These are phyloP conservation scores for Boechera retrofracta DNA, from an alignment of 345 rosid genomes.

Conservation along the genomic window DNA sequence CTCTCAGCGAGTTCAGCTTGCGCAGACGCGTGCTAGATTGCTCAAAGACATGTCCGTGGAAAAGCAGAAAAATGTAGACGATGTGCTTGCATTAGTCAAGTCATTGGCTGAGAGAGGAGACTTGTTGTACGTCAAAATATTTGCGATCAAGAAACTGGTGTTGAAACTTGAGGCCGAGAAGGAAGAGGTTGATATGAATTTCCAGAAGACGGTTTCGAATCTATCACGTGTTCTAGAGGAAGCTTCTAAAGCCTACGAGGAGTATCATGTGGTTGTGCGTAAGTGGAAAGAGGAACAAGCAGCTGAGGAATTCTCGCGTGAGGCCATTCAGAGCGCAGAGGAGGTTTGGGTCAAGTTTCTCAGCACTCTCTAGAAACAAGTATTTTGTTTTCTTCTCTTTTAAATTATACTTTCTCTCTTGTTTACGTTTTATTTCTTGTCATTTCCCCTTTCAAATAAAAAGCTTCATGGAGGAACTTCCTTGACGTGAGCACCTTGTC, in stretches of 20 bases:
- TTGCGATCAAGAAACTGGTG: conserved; percentile 8
- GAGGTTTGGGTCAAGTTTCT: conserved; percentile 32
- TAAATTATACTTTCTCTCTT: not conserved
- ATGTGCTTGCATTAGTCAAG: conserved; percentile 7
- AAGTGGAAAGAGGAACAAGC: conserved; percentile 28
- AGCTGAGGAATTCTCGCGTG: conserved; percentile 8
- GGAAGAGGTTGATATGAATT: not conserved
- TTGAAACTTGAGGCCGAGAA: conserved; percentile 33
- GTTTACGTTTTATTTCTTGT: not conserved
- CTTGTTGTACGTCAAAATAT: conserved; percentile 12
- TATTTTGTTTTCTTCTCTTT: not conserved
- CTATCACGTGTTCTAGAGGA: conserved; percentile 24
- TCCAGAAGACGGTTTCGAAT: not conserved
- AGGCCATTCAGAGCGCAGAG: conserved; percentile 28
- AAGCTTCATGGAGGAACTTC: no score
- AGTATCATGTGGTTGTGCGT: conserved; percentile 19
- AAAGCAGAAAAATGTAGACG: not conserved
- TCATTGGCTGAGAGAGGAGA: conserved; percentile 32
- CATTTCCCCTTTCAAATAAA: no score
- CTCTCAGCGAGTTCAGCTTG: not conserved
- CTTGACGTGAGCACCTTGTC: no score
- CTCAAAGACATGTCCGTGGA: not conserved
- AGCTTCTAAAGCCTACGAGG: conserved; percentile 10
- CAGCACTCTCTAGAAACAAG: not conserved
- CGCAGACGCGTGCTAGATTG: not conserved